Evolutionary conservation across 495 filamentous ascomycete species (phyloP).

Genomic region (Penicillium bovifimosum): DNA sequence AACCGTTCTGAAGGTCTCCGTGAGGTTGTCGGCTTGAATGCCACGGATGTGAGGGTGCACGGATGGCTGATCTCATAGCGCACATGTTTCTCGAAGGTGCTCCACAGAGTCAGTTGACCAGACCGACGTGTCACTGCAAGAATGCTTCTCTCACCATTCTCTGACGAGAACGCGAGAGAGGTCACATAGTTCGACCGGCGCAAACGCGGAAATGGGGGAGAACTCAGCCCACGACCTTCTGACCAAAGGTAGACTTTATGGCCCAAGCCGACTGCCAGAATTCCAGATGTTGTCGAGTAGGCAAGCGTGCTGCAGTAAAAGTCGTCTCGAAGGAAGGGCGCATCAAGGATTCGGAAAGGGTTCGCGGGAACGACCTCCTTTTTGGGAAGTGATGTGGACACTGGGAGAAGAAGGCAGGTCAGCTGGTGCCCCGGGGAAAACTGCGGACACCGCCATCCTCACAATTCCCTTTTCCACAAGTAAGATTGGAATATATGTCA

Average conservation of each 20-base stretch:
- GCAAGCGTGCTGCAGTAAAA: slow-evolving; percentile 92
- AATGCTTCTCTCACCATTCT: slow-evolving; percentile 68
- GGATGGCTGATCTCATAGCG: slow-evolving; percentile 72
- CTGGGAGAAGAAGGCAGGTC: slow-evolving; percentile 20
- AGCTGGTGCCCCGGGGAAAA: slow-evolving; percentile 3
- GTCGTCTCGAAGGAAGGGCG: slow-evolving; percentile 82
- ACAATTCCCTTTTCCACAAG: not conserved
- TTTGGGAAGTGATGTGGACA: slow-evolving; percentile 14
- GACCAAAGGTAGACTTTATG: slow-evolving; percentile 87
- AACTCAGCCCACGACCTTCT: slow-evolving; percentile 53
- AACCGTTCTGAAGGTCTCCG: slow-evolving; percentile 37
- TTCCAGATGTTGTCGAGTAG: slow-evolving; percentile 66
- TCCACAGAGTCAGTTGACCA: slow-evolving; percentile 58
- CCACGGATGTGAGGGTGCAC: slow-evolving; percentile 67
- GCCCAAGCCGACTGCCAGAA: slow-evolving; percentile 81
- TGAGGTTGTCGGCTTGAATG: slow-evolving; percentile 54
- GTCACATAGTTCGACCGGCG: slow-evolving; percentile 60
- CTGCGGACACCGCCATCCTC: not conserved
- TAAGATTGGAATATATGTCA: slow-evolving; percentile 6
- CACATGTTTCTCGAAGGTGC: slow-evolving; percentile 50
- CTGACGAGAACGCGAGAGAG: slow-evolving; percentile 81
- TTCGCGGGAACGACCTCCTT: slow-evolving; percentile 52
- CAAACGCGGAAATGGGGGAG: slow-evolving; percentile 38
- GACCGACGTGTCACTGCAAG: slow-evolving; percentile 79
- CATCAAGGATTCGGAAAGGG: slow-evolving; percentile 86